Evolutionary conservation across 106 monocot genomes (phyloP).

Genomic region (Narthecium ossifragum): DNA sequence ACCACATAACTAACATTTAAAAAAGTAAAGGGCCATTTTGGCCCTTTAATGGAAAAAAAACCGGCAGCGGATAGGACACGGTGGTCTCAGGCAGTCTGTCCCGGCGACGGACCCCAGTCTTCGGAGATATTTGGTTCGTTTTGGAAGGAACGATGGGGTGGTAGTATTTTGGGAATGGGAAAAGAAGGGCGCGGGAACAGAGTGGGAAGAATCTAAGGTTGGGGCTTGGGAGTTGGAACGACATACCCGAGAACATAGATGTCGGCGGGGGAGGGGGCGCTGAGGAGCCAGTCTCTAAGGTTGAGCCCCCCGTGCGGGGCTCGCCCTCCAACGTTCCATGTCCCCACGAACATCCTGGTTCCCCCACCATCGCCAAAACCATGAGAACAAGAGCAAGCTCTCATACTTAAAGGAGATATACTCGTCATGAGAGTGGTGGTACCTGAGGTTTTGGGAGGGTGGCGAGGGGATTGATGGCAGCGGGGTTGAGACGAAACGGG

Average conservation of each 20-base stretch:
- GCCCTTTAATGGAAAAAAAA: no score
- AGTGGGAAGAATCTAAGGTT: no score
- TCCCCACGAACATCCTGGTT: conserved; percentile 80
- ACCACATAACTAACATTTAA: not conserved
- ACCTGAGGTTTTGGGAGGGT: conserved; percentile 31
- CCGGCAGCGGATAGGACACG: no score
- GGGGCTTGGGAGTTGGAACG: not conserved
- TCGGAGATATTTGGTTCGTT: no score
- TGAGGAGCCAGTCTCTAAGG: conserved; percentile 55
- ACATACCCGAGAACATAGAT: conserved; percentile 70
- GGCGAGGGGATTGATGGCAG: not conserved
- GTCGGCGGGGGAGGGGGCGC: conserved; percentile 44
- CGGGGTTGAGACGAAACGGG: not conserved
- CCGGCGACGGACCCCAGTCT: no score
- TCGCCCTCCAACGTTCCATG: conserved; percentile 89
- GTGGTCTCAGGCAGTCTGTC: no score
- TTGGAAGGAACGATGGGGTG: no score
- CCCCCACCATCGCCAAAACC: not conserved
- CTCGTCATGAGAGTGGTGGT: no score
- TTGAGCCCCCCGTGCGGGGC: conserved; percentile 50
- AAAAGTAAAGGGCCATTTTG: no score
- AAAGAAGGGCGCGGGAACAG: no score
- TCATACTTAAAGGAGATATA: not conserved
- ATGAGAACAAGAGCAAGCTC: not conserved
- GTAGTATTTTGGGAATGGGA: no score